Percentiles rank a stretch among this genome's conserved stretches.
These are phyloP conservation scores for Astragalus glycyphyllos DNA, from an alignment of 306 rosid genomes.

Conservation along the genomic window DNA sequence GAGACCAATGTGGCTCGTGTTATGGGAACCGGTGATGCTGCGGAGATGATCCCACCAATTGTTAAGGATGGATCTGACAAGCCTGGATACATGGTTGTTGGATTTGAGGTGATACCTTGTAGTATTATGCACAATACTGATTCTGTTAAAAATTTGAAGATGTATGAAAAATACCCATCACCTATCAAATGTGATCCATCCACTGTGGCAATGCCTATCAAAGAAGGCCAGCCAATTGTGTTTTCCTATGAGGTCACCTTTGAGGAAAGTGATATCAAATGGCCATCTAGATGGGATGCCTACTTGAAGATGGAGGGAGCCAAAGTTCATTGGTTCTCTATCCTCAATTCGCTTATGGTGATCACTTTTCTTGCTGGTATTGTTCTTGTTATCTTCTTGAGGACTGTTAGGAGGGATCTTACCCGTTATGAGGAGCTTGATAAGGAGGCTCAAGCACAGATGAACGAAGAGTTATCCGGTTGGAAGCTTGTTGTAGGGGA, in stretches of 20 bases:
- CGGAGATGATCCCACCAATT: slow-evolving; percentile 67
- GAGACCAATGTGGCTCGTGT: slow-evolving; percentile 84
- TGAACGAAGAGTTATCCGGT: slow-evolving; percentile 96
- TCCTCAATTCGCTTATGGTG: slow-evolving; percentile 93
- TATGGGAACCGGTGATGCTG: slow-evolving; percentile 94
- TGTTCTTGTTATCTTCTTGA: slow-evolving; percentile 89
- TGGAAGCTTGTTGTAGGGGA: slow-evolving; percentile 99
- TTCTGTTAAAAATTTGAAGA: slow-evolving; percentile 58
- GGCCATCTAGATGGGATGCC: slow-evolving; percentile 99
- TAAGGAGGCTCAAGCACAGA: slow-evolving; percentile 99
- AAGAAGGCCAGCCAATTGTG: slow-evolving; percentile 71
- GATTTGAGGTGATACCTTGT: slow-evolving; percentile 96
- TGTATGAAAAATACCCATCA: slow-evolving; percentile 60
- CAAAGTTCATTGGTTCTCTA: slow-evolving; percentile 96
- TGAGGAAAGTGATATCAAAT: slow-evolving; percentile 93
- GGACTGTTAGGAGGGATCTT: slow-evolving; percentile 92
- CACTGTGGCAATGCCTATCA: slow-evolving; percentile 73
- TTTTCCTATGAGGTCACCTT: slow-evolving; percentile 86
- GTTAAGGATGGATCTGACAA: slow-evolving; percentile 57
- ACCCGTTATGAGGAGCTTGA: slow-evolving; percentile 96
- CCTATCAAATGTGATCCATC: slow-evolving; percentile 74
- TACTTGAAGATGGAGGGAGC: slow-evolving; percentile 99
- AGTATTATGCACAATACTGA: slow-evolving; percentile 63
- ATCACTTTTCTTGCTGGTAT: slow-evolving; percentile 96
- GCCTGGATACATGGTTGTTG: slow-evolving; percentile 95